phyloP scores from a whole-genome alignment of 768 basidiomycete species.

The Lyophyllum semitale region DNA sequence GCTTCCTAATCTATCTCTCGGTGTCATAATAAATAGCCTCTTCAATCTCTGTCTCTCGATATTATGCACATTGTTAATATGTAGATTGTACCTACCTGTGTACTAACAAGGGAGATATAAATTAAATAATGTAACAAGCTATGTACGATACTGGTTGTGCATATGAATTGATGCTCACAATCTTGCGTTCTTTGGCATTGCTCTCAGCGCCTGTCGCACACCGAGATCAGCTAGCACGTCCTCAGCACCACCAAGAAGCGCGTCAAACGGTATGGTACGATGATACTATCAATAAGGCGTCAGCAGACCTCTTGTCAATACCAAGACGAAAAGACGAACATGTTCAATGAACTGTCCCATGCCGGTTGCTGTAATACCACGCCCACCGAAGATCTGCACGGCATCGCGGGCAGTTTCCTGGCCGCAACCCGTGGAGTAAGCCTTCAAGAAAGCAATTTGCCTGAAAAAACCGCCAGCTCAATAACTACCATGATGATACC shows the following conservation, averaged over 20 bases:
- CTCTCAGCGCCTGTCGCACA: slow-evolving; percentile 63
- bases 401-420: slow-evolving; percentile 66
- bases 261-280: slow-evolving; percentile 66
- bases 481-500: neutral
- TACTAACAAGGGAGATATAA: neutral
- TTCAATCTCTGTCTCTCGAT: neutral
- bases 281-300: slow-evolving; percentile 47
- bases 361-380: slow-evolving; percentile 81
- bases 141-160: no score
- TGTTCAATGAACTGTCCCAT: slow-evolving; percentile 82
- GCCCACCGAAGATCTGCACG: slow-evolving; percentile 77
- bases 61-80: neutral
- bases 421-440: slow-evolving; percentile 59
- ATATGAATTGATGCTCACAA: slow-evolving; percentile 49
- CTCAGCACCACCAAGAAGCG: slow-evolving; percentile 73
- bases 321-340: slow-evolving; percentile 35
- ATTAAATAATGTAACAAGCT: no score
- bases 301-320: neutral
- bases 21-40: neutral
- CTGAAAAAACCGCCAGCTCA: slow-evolving; percentile 24
- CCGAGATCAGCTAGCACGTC: slow-evolving; percentile 68
- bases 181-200: slow-evolving; percentile 62
- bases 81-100: slow-evolving; percentile 2
- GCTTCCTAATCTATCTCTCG: neutral
- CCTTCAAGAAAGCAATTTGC: slow-evolving; percentile 76